Conservation (phyloP, 73 alveolate species). For the Uronychia setigera region DNA sequence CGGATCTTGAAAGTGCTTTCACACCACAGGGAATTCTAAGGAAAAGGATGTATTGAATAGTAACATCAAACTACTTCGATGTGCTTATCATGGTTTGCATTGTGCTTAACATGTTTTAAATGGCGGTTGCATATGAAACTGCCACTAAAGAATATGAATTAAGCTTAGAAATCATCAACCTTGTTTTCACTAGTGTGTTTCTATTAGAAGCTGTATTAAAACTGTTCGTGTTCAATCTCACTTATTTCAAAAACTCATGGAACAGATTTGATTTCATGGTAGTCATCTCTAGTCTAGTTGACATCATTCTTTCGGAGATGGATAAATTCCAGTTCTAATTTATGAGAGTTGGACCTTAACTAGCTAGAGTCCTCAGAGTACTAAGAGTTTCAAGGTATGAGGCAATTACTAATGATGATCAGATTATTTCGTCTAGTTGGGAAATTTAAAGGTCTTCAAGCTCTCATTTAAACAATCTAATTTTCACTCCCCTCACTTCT, state of each 20-base stretch:
- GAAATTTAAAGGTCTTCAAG: slow-evolving; percentile 84
- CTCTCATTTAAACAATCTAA: slow-evolving; percentile 76
- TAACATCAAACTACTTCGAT: slow-evolving; percentile 67
- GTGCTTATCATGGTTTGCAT: slow-evolving; percentile 75
- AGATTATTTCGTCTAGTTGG: slow-evolving; percentile 86
- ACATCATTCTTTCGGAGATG: not conserved
- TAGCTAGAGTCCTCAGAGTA: slow-evolving; percentile 9
- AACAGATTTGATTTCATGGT: slow-evolving; percentile 53
- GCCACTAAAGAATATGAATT: slow-evolving; percentile 49
- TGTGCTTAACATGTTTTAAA: slow-evolving; percentile 75
- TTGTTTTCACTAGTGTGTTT: slow-evolving; percentile 27
- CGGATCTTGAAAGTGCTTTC: slow-evolving; percentile 60
- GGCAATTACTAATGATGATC: no score
- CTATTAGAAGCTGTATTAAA: slow-evolving; percentile 32
- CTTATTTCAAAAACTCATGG: slow-evolving; percentile 27
- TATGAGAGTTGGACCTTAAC: slow-evolving; percentile 41
- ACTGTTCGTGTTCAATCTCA: slow-evolving; percentile 16
- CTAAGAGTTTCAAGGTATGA: slow-evolving; percentile 26
- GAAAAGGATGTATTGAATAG: slow-evolving; percentile 28
- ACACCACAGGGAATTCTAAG: slow-evolving; percentile 48
- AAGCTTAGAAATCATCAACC: slow-evolving; percentile 74
- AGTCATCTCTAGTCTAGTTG: slow-evolving; percentile 13
- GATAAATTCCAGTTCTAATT: slow-evolving; percentile 31
- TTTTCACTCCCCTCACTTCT: slow-evolving; percentile 93
- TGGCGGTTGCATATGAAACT: slow-evolving; percentile 85